Evolutionary conservation across 1,284 basidiomycete species (phyloP).

Genomic region (Boletellus deceptivus): DNA sequence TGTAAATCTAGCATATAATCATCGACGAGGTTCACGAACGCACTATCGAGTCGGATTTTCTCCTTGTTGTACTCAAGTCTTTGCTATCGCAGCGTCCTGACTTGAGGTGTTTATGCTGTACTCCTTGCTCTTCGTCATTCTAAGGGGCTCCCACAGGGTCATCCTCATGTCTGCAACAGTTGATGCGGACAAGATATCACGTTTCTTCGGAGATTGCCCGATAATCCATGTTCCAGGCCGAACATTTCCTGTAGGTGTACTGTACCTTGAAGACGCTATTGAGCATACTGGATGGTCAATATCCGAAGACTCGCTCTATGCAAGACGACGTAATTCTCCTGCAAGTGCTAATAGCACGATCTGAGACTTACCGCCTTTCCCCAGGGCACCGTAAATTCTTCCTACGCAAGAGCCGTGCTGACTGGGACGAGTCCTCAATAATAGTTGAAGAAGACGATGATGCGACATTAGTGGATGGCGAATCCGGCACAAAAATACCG

Average conservation of each 20-base stretch:
- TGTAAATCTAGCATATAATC: constrained; percentile 44
- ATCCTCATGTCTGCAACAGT: constrained; percentile 98
- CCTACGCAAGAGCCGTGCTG: constrained; percentile 56
- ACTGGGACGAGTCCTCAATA: constrained; percentile 74
- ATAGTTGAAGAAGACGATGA: constrained; percentile 73
- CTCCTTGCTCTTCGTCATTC: neutral
- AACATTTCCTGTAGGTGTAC: constrained; percentile 92
- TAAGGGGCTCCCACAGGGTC: constrained; percentile 51
- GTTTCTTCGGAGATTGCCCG: constrained; percentile 90
- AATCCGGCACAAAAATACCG: constrained; percentile 38
- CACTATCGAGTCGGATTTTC: constrained; percentile 96
- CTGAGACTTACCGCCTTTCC: constrained; percentile 13
- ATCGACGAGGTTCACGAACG: constrained; percentile 91
- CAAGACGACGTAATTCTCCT: constrained; percentile 57
- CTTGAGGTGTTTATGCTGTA: constrained; percentile 60
- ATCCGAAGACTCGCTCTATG: constrained; percentile 83
- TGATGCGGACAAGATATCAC: constrained; percentile 92
- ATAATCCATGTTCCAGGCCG: constrained; percentile 89
- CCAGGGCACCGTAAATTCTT: constrained; percentile 63
- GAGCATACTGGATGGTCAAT: constrained; percentile 87
- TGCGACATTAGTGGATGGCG: constrained; percentile 26
- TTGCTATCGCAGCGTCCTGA: constrained; percentile 77
- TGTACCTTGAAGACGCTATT: constrained; percentile 91
- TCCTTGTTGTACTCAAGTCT: constrained; percentile 94
- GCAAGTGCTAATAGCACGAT: neutral